Percentiles rank a stretch among this genome's conserved stretches.
Conservation (phyloP, 2,329 filamentous ascomycete species). For the Alternaria sp. region DNA sequence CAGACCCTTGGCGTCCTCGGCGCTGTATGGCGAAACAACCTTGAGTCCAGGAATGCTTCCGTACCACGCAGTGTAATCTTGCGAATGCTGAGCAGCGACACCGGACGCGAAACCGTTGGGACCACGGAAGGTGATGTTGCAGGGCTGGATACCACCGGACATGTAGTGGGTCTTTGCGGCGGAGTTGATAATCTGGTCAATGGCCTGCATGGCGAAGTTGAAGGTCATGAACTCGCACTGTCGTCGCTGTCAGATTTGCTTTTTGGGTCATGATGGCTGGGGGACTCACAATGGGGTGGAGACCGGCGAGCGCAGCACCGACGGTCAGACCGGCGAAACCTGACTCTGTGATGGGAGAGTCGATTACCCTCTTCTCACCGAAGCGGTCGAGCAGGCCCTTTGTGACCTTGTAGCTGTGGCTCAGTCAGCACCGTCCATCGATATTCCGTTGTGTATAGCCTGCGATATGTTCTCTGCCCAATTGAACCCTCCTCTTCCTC, state of each 20-base stretch:
- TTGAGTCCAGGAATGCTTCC: slow-evolving; percentile 97
- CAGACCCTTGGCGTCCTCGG: slow-evolving; percentile 97
- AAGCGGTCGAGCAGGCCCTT: slow-evolving; percentile 97
- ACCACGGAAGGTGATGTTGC: slow-evolving; percentile 99
- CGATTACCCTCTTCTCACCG: slow-evolving; percentile 95
- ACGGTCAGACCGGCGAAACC: slow-evolving; percentile 94
- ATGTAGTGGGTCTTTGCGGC: slow-evolving; percentile 99
- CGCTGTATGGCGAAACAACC: slow-evolving; percentile 94
- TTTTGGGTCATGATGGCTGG: neutral
- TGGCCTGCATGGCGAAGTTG: slow-evolving; percentile 99
- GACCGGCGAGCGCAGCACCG: slow-evolving; percentile 90
- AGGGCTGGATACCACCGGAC: slow-evolving; percentile 99
- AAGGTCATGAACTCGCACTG: slow-evolving; percentile 99
- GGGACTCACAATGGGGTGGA: slow-evolving; percentile 83
- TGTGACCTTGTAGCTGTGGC: slow-evolving; percentile 88
- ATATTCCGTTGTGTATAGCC: neutral
- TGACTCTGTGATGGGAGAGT: slow-evolving; percentile 97
- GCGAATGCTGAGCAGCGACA: slow-evolving; percentile 97
- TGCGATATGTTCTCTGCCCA: slow-evolving; percentile 1
- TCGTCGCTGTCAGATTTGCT: slow-evolving; percentile 20
- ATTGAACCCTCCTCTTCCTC: neutral
- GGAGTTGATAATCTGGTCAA: slow-evolving; percentile 99
- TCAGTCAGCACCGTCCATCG: slow-evolving; percentile 46
- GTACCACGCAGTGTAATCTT: slow-evolving; percentile 99
- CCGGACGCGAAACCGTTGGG: slow-evolving; percentile 97